Evolutionary conservation across 164 flowering plant species (phyloP), one percentile per base, ranked within the genome.

Genomic region (Kingdonia uniflora): DNA sequence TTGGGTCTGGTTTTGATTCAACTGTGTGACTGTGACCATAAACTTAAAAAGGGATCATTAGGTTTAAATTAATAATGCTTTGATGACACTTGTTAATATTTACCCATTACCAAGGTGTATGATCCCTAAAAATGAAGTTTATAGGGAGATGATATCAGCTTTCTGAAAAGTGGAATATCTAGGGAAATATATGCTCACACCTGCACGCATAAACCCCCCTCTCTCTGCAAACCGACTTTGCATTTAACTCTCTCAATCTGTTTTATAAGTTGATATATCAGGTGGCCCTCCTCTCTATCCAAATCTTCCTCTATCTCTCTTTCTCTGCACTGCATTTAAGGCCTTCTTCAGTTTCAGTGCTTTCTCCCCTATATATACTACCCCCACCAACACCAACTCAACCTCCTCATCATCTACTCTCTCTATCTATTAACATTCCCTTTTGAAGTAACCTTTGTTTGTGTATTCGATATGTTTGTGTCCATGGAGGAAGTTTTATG

Each of bases 161-260:
- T 29, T 29, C 35, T 29, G 35, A 29, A 29, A 29, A 29, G 35
- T 29, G 35, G 35, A 29, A 29, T 29, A 29, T 29, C 35, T 29
- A 29, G 8, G 6, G 8, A 4, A 29, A 29, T 29, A 59, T 63
- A 70, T 77, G 77, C 65, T 68, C 65, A 74, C 77, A 68, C 62
- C 45, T 65, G 78, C 78, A 78, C 80, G 83, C 80, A 73, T 67
- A 73, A 63, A 63, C 72, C 75, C 58, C 70, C 48, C n/a, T 12
- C 42, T 37, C 22, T 49, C 46, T 57, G 51, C 37, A 50, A 14
- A 23, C 20, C 39, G 40, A 35, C 54, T 23, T 37, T 37, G 48
- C 48, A 44, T 44, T 44, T 16, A 44, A 19, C 20, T 21, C 48
- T 44, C 59, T 54, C 57, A 19, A 59, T 42, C 21, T 15, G 11